Evolutionary conservation across 1,284 basidiomycete species (phyloP).

Genomic region (Ganoderma leucocontextum): DNA sequence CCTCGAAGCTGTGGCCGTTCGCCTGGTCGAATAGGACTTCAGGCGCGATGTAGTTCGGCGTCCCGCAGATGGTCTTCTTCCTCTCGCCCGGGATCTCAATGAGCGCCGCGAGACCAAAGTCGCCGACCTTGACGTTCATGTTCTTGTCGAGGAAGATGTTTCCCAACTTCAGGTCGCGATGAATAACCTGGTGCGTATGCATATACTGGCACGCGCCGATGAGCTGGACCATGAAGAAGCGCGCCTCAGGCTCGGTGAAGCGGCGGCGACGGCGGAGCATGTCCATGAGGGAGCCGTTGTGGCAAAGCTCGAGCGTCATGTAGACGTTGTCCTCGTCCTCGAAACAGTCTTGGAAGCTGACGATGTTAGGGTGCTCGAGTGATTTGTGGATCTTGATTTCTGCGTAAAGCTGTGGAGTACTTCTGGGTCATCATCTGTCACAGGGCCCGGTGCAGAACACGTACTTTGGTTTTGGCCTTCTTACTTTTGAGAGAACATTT

Average conservation of each 20-base stretch:
- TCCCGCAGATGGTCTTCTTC: conserved; percentile 99
- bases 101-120: conserved; percentile 96
- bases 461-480: conserved; percentile 92
- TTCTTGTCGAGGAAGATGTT: conserved; percentile 93
- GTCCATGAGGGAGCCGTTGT: conserved; percentile 90
- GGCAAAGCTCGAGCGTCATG: conserved; percentile 95
- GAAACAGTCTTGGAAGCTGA: conserved; percentile 93
- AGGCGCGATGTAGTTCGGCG: conserved; percentile 98
- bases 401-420: conserved; percentile 79
- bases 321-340: conserved; percentile 97
- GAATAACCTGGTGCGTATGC: conserved; percentile 95
- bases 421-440: neutral
- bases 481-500: conserved; percentile 87
- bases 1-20: conserved; percentile 97
- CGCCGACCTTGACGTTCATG: conserved; percentile 97
- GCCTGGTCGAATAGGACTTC: conserved; percentile 97
- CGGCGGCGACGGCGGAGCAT: conserved; percentile 89
- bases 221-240: conserved; percentile 94
- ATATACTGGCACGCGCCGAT: conserved; percentile 97
- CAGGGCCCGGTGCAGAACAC: conserved; percentile 4
- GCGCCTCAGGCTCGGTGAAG: conserved; percentile 92
- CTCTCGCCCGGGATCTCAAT: conserved; percentile 96
- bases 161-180: conserved; percentile 95
- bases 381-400: conserved; percentile 99
- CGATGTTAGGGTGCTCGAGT: conserved; percentile 92